These are phyloP conservation scores for Lupinus albus DNA, from an alignment of 306 rosid genomes.

Conservation along the genomic window DNA sequence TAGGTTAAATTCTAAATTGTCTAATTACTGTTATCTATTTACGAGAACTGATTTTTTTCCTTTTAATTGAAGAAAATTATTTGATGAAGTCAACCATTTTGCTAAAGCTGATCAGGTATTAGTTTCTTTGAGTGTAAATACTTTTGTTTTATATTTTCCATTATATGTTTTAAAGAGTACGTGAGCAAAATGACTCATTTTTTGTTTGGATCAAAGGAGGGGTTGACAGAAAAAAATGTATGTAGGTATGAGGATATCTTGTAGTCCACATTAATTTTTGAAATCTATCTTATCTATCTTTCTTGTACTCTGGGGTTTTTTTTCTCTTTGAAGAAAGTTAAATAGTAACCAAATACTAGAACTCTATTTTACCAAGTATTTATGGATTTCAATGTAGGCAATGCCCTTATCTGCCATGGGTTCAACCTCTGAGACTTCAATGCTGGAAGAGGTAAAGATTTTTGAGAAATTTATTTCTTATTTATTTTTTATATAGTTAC, in stretches of 20 bases:
- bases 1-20: constrained; percentile 21
- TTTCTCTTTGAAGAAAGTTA: constrained; percentile 2
- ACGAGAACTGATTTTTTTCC: constrained; percentile 2
- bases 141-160: constrained; percentile 7
- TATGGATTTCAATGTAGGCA: constrained; percentile 38
- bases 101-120: constrained; percentile 67
- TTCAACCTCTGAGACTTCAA: constrained; percentile 31
- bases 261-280: constrained; percentile 6
- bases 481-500: background rate
- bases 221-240: constrained; percentile 14
- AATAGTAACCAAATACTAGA: background rate
- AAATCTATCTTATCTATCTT: constrained; percentile 6
- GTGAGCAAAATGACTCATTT: constrained; percentile 7
- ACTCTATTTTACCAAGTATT: constrained; percentile 4
- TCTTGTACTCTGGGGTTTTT: background rate
- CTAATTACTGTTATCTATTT: background rate
- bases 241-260: constrained; percentile 7
- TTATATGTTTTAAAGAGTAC: background rate
- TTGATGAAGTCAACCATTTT: constrained; percentile 53
- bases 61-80: constrained; percentile 65
- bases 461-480: background rate
- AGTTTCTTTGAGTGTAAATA: constrained; percentile 2
- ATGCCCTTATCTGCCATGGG: constrained; percentile 22
- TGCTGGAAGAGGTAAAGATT: constrained; percentile 38
- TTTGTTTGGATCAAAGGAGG: constrained; percentile 1